Evolutionary conservation across 192 early-diverging fungal species (phyloP).

Genomic region (Coemansia brasiliensis): DNA sequence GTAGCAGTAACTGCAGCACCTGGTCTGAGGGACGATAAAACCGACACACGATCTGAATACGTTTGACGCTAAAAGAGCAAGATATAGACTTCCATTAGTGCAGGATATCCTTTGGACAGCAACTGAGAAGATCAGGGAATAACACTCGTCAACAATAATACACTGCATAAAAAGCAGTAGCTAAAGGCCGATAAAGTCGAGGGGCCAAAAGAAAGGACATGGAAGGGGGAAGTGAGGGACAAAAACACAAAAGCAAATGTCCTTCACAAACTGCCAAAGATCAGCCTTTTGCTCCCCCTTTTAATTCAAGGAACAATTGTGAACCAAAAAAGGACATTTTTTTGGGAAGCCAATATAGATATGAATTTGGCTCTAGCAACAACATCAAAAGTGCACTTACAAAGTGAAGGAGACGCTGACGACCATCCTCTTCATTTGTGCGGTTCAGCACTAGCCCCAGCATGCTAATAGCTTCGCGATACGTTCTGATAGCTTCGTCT

Average conservation of each 20-base stretch:
- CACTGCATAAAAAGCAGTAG: too few relatives aligned
- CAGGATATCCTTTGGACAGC: too few relatives aligned
- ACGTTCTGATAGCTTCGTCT: slow-evolving; percentile 51
- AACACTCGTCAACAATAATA: too few relatives aligned
- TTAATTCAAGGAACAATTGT: slow-evolving; percentile 6
- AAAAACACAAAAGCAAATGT: neutral
- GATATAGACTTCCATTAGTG: too few relatives aligned
- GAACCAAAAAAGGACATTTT: neutral
- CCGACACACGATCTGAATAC: slow-evolving; percentile 54
- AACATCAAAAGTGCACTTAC: slow-evolving; percentile 45
- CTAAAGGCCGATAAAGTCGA: too few relatives aligned
- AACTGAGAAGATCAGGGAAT: too few relatives aligned
- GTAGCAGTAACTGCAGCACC: slow-evolving; percentile 4
- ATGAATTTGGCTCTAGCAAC: neutral
- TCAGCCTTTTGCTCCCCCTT: too few relatives aligned
- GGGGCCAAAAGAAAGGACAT: too few relatives aligned
- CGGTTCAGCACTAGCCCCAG: slow-evolving; percentile 54
- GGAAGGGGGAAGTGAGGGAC: too few relatives aligned
- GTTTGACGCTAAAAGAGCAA: slow-evolving; percentile 52
- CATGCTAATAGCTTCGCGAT: slow-evolving; percentile 59
- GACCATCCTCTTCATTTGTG: slow-evolving; percentile 51
- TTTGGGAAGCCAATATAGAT: neutral
- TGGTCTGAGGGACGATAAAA: slow-evolving; percentile 41
- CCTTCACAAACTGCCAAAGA: too few relatives aligned
- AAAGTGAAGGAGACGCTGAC: slow-evolving; percentile 56